A percentile compares a stretch with the other conserved stretches of the same genome.
Evolutionary conservation across 1,284 basidiomycete species (phyloP).

Genomic region (Malassezia furfur): DNA sequence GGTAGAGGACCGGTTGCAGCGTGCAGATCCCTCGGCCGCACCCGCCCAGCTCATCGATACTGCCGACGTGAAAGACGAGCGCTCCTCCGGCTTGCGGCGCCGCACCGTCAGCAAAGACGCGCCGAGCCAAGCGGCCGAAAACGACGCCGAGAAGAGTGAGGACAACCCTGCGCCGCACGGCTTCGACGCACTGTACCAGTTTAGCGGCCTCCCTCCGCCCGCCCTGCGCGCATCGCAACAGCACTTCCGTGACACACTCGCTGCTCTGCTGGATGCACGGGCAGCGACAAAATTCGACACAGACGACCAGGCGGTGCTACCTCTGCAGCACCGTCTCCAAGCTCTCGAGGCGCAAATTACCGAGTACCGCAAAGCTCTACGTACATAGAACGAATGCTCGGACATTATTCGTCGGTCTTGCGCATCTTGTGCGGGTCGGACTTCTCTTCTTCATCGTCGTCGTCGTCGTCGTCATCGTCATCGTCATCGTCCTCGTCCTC

Average conservation of each 20-base stretch:
- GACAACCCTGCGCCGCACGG: not conserved
- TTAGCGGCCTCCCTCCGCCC: constrained; percentile 23
- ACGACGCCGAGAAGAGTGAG: not conserved
- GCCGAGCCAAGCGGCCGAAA: not conserved
- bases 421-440: not conserved
- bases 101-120: not conserved
- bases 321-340: not conserved
- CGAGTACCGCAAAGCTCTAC: not conserved
- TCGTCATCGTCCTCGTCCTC: constrained; percentile 19
- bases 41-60: not conserved
- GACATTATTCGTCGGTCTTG: constrained; percentile 8
- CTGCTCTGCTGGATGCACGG: not conserved
- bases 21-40: not conserved
- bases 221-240: constrained; percentile 22
- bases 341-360: constrained; percentile 3
- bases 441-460: constrained; percentile 14
- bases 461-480: constrained; percentile 14
- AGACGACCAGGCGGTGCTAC: not conserved
- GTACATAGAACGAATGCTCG: not conserved
- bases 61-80: not conserved
- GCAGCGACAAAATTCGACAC: too few species aligned
- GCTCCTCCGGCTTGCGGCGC: not conserved
- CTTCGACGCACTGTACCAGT: constrained; percentile 22
- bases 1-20: not conserved
- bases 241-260: constrained; percentile 15